These are phyloP conservation scores for Saturnispora mendoncae DNA, from an alignment of 805 yeast species.

Conservation along the genomic window DNA sequence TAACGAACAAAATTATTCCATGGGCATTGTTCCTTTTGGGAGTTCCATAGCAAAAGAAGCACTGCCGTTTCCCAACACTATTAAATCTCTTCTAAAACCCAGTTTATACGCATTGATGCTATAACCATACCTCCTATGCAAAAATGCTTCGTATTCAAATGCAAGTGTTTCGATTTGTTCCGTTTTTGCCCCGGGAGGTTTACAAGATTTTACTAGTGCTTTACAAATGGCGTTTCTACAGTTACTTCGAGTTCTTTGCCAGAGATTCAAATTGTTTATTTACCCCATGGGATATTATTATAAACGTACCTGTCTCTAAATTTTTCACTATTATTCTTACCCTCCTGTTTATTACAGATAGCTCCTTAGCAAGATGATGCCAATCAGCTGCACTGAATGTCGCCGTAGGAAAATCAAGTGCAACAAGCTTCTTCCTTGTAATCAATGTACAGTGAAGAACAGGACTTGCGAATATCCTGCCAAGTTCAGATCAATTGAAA, in stretches of 20 bases:
- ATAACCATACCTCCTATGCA: constrained; percentile 15
- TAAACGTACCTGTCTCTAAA: too few relatives aligned
- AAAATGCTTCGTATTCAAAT: constrained; percentile 19
- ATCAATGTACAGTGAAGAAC: constrained; percentile 33
- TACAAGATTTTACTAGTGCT: constrained; percentile 10
- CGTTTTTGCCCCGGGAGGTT: too few relatives aligned
- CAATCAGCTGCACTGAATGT: constrained; percentile 29
- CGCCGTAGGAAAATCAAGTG: constrained; percentile 31
- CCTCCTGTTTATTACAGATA: too few relatives aligned
- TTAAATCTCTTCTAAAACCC: constrained; percentile 27
- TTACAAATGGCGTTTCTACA: constrained; percentile 14
- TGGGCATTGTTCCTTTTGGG: constrained; percentile 15
- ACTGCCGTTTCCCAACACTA: constrained; percentile 23
- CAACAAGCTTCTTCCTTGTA: constrained; percentile 34
- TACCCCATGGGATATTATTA: too few relatives aligned
- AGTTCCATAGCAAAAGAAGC: constrained; percentile 21
- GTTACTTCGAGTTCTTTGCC: neutral
- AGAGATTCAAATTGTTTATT: too few relatives aligned
- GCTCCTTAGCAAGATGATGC: constrained; percentile 25
- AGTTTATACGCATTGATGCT: constrained; percentile 20
- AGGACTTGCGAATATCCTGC: constrained; percentile 38
- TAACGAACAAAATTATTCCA: constrained; percentile 19
- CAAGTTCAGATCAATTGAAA: constrained; percentile 37
- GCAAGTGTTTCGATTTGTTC: constrained; percentile 13
- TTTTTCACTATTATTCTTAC: too few relatives aligned